These are phyloP conservation scores for Sistotremastrum suecicum DNA, from an alignment of 768 basidiomycete species.

Conservation along the genomic window DNA sequence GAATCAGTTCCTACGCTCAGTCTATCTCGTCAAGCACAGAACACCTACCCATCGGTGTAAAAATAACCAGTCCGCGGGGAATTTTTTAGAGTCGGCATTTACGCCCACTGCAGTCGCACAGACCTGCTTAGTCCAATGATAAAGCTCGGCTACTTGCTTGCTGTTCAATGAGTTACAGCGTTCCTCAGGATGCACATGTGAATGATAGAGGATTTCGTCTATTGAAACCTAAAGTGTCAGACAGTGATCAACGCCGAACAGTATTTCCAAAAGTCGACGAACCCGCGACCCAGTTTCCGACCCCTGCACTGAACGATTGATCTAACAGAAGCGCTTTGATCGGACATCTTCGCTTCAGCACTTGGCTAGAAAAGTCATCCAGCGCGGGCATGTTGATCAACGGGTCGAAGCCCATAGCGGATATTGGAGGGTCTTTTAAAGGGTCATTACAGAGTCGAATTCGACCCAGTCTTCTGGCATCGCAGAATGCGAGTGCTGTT, in stretches of 20 bases:
- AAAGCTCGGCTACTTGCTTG: constrained; percentile 34
- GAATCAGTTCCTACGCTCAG: constrained; percentile 9
- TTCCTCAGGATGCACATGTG: constrained; percentile 59
- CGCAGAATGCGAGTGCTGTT: constrained; percentile 52
- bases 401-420: constrained; percentile 63
- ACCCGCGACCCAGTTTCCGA: constrained; percentile 79
- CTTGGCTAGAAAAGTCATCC: constrained; percentile 30
- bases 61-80: constrained; percentile 57
- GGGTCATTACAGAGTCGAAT: constrained; percentile 50
- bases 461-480: constrained; percentile 57
- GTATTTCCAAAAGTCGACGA: constrained; percentile 8
- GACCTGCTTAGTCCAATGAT: constrained; percentile 38
- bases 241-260: not conserved
- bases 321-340: constrained; percentile 67
- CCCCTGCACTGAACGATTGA: constrained; percentile 68
- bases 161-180: constrained; percentile 40
- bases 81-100: constrained; percentile 54
- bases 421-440: constrained; percentile 51
- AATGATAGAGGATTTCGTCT: constrained; percentile 67
- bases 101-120: constrained; percentile 48
- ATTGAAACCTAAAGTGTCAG: not conserved
- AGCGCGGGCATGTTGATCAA: constrained; percentile 51
- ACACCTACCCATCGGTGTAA: constrained; percentile 50
- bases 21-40: not conserved
- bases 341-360: constrained; percentile 45